Evolutionary conservation across 805 yeast genomes (phyloP), one percentile per base, ranked within the genome.

Genomic region (Tetrapisispora fleetii): DNA sequence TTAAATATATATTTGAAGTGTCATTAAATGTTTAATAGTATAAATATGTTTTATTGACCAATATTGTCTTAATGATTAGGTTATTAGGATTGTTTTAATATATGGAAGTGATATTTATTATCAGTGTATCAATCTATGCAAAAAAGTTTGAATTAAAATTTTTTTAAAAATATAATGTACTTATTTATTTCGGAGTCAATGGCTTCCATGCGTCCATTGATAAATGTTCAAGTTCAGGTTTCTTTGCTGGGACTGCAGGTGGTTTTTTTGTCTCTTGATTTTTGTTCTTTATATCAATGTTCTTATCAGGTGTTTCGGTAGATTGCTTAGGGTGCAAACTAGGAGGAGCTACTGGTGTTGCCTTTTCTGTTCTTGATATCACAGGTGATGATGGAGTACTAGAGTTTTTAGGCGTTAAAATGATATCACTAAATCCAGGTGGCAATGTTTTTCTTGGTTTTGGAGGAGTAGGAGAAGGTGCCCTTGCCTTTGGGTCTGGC

Each of bases 161-260:
- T 5, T 16, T 17, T 19, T 10, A 6, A 32, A 28, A 32, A 32
- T 11, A 32, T 11, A 32, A 14, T 32, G 35, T 11, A 24, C 8
- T 33, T 11, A n/a, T 11, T 47, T 58, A 75, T 54, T 73, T 74
- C 7, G 80, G 80, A 21, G 72, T 66, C 45, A 75, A 61, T 5
- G 80, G 79, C 46, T 72, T 73, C 80, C 80, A 76, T 24, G 75
- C 74, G 7, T 75, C 69, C 71, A 74, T 64, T 2, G 65, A 50
- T 43, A 58, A 46, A 22, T 51, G 49, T 21, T 54, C 57, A 21
- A 56, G 35, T 43, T 58, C 57, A 8, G 61, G 62, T 44, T 63
- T 58, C 46, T 60, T 60, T 9, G 56, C 54, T 10, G 70, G 68
- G 22, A 61, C 52, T 1, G 55, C 50, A 1, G 69, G 64, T 1